Base-by-base conservation (phyloP, 106 monocot species). In the Vanilla planifolia region DNA sequence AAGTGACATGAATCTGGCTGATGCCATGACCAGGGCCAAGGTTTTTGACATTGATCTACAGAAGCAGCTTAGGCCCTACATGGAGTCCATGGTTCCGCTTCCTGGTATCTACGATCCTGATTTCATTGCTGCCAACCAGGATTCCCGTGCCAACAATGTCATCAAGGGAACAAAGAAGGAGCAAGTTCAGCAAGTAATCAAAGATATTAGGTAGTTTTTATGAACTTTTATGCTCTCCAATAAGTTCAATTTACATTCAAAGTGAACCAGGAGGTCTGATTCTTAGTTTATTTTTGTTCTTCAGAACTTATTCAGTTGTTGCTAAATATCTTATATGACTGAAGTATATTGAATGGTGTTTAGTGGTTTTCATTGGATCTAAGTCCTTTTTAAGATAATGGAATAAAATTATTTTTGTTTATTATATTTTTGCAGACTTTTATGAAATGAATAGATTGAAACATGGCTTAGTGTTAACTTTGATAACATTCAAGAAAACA, bases 21-120 rank as follows among this genome's bases (percentile, higher is more conserved):
- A 96, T 72, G 27, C 95, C 24, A 96, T 96, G 95, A 71, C 76
- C 2, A 75, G 95, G 59, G 95, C 90, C 68, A 96, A 87, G 71
- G 95, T 96, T 10, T 77, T 96, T 28, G 95, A 96, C 63, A 80
- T 96, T 11, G 95, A 96, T 77, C 83, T 96, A 6, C 95, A 96
- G 81, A 96, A 96, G 70, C 95, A 96, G 64, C 68, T 96, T 23
- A 78, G 95, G 63, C 95, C 95, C 3, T 96, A 96, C 77, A 96
- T 96, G 90, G 95, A 96, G 24, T 74, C 80, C 73, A 84, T 96
- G 81, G 84, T 84, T 22, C 95, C 95, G 3, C 65, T 96, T 2
- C 95, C 95, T 11, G 95, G 90, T 16, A 91, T 96, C 77, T 91
- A 74, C 28, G 80, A 87, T 19, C 81, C 86, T 0, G 95, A 96